Evolutionary conservation across 495 filamentous ascomycete species (phyloP), one percentile per base, ranked within the genome.

Genomic region (Beverwykella pulmonaria): DNA sequence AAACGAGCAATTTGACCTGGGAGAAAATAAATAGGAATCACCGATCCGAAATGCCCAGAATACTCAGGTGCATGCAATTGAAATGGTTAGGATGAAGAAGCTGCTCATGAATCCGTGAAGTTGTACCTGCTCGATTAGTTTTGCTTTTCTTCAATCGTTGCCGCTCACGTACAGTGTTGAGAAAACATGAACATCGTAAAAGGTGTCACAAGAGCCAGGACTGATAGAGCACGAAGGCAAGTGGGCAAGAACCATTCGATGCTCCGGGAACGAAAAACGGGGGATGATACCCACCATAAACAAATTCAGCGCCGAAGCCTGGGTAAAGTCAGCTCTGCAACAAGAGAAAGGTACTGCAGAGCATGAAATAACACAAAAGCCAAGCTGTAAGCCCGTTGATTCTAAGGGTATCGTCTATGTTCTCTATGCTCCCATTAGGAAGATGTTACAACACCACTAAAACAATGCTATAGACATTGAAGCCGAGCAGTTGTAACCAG

Each of bases 111-210:
- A 7, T 65, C 72, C 26, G 36, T 59, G 10, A 29, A 25, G 23
- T 54, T 49, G 39, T 53, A 62, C n/a, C 65, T 64, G 19, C 1
- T n/a, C n/a, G n/a, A 29, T 39, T 60, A 63, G 41, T 47, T 1
- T 14, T 4, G 32, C 0, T 27, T 1, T 22, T 14, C 49, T 1
- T n/a, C 4, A 29, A 0, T 22, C 3, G 22, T 50, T 57, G 30
- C 19, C 12, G n/a, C 20, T 41, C 20, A 71, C 73, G 70, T 63
- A 75, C 74, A 9, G 65, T 56, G 30, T 61, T 36, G 25, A 76
- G n/a, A 32, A 69, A 67, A 67, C 67, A 74, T 19, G 73, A 32
- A 26, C n/a, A 64, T 49, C 23, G 60, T 73, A 49, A 64, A 61
- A 34, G 61, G 64, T 30, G 69, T 53, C 44, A 68, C 49, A 29